These are phyloP conservation scores for Thraustochytrium sp. DNA, from an alignment of 352 stramenopile species.

Conservation along the genomic window DNA sequence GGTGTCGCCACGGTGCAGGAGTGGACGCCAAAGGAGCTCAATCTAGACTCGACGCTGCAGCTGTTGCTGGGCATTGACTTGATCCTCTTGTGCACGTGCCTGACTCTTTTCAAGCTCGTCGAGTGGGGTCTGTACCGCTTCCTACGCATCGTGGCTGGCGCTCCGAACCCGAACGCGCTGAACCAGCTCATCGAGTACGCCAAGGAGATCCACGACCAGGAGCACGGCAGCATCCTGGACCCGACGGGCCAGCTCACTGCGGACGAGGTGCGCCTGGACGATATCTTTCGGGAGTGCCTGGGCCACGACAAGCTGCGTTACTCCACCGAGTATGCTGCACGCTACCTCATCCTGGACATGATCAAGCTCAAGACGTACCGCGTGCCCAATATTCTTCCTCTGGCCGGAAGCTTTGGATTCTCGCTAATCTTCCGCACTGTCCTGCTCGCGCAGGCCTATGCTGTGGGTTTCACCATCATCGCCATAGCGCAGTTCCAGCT, in stretches of 20 bases:
- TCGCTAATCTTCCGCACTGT: background rate
- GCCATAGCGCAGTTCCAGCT: background rate
- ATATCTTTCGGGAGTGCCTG: background rate
- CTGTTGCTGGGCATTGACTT: background rate
- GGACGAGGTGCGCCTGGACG: background rate
- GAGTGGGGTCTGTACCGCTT: background rate
- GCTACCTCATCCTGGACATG: background rate
- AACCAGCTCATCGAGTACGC: background rate
- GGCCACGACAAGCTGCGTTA: constrained; percentile 1
- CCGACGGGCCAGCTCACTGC: background rate
- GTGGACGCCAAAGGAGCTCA: background rate
- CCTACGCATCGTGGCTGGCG: background rate
- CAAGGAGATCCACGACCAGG: background rate
- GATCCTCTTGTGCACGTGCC: background rate
- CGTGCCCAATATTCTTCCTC: background rate
- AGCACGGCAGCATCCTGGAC: background rate
- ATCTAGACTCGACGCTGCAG: background rate
- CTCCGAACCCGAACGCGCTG: background rate
- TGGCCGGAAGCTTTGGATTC: background rate
- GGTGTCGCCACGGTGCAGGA: background rate
- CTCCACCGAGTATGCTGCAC: background rate
- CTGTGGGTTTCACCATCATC: background rate
- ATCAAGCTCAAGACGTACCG: background rate
- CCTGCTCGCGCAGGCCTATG: background rate
- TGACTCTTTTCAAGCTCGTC: background rate